Evolutionary conservation across 1,284 basidiomycete species (phyloP).

Genomic region (Sanghuangporus sanghuang): DNA sequence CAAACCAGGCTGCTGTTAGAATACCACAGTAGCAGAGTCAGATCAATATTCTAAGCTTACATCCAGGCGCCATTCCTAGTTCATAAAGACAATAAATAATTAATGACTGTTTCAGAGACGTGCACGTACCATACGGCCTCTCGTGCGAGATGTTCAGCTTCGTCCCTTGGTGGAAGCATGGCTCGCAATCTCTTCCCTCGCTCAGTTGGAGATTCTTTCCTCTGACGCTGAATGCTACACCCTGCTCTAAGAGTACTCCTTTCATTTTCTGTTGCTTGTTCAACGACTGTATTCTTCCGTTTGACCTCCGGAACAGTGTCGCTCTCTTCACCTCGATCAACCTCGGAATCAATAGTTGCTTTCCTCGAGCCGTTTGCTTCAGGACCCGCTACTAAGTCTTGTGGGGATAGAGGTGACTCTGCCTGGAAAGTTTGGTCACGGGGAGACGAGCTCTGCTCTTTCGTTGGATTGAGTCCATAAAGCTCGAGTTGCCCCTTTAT

Average conservation of each 20-base stretch:
- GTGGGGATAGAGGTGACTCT: not conserved
- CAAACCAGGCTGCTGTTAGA: not conserved
- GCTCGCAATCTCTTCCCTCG: not conserved
- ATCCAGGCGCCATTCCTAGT: not conserved
- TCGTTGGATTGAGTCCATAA: not conserved
- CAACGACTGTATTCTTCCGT: not conserved
- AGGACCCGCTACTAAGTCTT: not conserved
- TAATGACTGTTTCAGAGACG: not conserved
- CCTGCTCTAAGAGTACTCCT: not conserved
- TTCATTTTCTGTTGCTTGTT: not conserved
- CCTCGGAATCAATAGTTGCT: not conserved
- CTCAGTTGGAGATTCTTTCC: not conserved
- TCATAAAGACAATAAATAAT: not conserved
- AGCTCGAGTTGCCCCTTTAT: constrained; percentile 20
- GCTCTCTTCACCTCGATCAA: not conserved
- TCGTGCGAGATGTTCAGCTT: not conserved
- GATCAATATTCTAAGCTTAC: not conserved
- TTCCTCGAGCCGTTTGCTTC: not conserved
- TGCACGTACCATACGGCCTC: not conserved
- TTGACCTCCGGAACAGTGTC: not conserved
- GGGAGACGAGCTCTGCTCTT: not conserved
- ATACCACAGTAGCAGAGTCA: not conserved
- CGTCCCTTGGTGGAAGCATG: not conserved
- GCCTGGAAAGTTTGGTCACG: not conserved
- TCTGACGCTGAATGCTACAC: not conserved